Conservation (phyloP, 805 yeast species). For the Monosporozyma aquatica region DNA sequence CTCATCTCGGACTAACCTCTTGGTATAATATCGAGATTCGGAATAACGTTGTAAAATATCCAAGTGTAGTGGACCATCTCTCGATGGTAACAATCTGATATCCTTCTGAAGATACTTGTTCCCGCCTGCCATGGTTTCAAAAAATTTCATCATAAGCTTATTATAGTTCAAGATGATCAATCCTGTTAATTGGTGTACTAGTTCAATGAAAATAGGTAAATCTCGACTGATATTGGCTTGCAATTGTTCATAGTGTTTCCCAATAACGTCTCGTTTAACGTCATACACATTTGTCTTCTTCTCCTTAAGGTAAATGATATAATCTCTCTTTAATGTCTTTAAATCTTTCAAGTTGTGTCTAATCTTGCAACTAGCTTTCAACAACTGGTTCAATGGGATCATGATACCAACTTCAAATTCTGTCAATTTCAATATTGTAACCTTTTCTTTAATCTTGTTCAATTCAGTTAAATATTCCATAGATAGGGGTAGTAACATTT, state of each 20-base stretch:
- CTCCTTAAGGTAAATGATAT: conserved; percentile 21
- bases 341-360: conserved; percentile 26
- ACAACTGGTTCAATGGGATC: conserved; percentile 20
- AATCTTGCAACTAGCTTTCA: conserved; percentile 21
- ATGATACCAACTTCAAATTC: conserved; percentile 25
- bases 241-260: conserved; percentile 22
- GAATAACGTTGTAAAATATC: conserved; percentile 32
- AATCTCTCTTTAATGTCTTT: conserved; percentile 29
- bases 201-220: conserved; percentile 23
- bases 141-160: conserved; percentile 22
- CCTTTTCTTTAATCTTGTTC: conserved; percentile 20
- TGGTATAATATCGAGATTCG: conserved; percentile 23
- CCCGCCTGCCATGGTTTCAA: conserved; percentile 29
- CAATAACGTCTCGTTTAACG: conserved; percentile 21
- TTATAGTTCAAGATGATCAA: conserved; percentile 19
- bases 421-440: conserved; percentile 20
- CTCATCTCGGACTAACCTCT: conserved; percentile 24
- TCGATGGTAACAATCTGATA: conserved; percentile 10
- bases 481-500: conserved; percentile 22
- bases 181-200: conserved; percentile 10
- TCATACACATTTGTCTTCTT: conserved; percentile 17
- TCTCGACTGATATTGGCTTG: conserved; percentile 25
- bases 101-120: conserved; percentile 21
- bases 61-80: conserved; percentile 12
- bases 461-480: conserved; percentile 24